phyloP scores from a whole-genome alignment of 257 asterid genomes.

The Gardenia jasminoides region DNA sequence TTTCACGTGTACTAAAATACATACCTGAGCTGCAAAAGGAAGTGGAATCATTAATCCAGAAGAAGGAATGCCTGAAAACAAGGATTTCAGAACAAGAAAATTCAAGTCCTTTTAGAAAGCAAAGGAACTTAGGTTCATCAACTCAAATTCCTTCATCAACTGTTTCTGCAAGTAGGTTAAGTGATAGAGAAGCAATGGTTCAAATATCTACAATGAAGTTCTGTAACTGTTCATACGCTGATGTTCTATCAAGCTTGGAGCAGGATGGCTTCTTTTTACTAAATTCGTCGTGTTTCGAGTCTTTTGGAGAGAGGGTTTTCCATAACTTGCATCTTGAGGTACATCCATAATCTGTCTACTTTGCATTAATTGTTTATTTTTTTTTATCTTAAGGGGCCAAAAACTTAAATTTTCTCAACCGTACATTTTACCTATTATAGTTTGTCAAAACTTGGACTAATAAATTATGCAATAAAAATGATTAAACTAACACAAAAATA shows the following conservation, averaged over 20 bases:
- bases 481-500: background rate
- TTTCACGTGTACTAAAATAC: conserved; percentile 60
- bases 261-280: conserved; percentile 44
- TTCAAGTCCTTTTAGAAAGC: background rate
- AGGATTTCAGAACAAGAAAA: conserved; percentile 23
- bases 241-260: conserved; percentile 40
- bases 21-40: conserved; percentile 71
- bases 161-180: conserved; percentile 33
- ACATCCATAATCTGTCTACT: background rate
- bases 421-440: background rate
- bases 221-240: conserved; percentile 27
- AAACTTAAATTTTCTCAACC: background rate
- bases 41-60: conserved; percentile 38
- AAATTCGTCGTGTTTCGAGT: conserved; percentile 48
- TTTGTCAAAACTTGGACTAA: background rate
- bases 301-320: conserved; percentile 53
- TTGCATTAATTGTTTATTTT: background rate
- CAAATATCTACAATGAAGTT: conserved; percentile 40
- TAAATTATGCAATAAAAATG: background rate
- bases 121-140: background rate
- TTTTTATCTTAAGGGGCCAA: background rate
- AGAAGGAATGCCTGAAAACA: conserved; percentile 41
- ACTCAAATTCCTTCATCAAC: conserved; percentile 20
- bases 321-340: conserved; percentile 63
- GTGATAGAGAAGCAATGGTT: conserved; percentile 43